A percentile compares a stretch with the other conserved stretches of the same genome.
phyloP scores from a whole-genome alignment of 371 early-diverging fungal genomes.

The Apophysomyces variabilis region DNA sequence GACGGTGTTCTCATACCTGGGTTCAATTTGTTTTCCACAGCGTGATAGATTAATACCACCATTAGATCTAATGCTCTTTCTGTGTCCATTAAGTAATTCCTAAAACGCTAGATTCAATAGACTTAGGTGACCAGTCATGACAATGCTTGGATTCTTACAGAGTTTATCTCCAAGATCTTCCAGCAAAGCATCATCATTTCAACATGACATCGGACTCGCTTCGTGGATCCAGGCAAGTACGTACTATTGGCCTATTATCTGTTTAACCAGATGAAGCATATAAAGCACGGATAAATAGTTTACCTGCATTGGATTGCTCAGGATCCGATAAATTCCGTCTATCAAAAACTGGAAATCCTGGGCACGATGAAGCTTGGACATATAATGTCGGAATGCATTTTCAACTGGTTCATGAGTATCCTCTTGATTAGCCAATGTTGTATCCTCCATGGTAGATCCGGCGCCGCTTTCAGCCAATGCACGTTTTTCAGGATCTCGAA shows the following conservation, averaged over 20 bases:
- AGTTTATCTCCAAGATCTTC: conserved; percentile 79
- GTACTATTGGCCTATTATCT: conserved; percentile 65
- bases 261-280: conserved; percentile 3
- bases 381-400: conserved; percentile 75
- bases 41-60: conserved; percentile 67
- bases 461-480: conserved; percentile 25
- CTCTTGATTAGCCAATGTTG: background rate
- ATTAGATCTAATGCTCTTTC: conserved; percentile 71
- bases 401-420: conserved; percentile 36
- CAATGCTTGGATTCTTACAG: conserved; percentile 42
- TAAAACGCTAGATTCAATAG: conserved; percentile 56
- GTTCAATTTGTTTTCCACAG: conserved; percentile 65
- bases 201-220: conserved; percentile 66
- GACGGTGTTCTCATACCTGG: conserved; percentile 42
- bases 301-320: conserved; percentile 81
- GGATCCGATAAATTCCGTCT: conserved; percentile 73
- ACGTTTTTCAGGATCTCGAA: conserved; percentile 27
- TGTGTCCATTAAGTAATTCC: conserved; percentile 69
- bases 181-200: conserved; percentile 88
- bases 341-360: conserved; percentile 81
- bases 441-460: conserved; percentile 17
- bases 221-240: conserved; percentile 80
- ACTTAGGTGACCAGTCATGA: background rate
- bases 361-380: conserved; percentile 75
- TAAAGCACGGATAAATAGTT: background rate